These are phyloP conservation scores for Scleroderma citrinum DNA, from an alignment of 768 basidiomycete genomes.

Conservation along the genomic window DNA sequence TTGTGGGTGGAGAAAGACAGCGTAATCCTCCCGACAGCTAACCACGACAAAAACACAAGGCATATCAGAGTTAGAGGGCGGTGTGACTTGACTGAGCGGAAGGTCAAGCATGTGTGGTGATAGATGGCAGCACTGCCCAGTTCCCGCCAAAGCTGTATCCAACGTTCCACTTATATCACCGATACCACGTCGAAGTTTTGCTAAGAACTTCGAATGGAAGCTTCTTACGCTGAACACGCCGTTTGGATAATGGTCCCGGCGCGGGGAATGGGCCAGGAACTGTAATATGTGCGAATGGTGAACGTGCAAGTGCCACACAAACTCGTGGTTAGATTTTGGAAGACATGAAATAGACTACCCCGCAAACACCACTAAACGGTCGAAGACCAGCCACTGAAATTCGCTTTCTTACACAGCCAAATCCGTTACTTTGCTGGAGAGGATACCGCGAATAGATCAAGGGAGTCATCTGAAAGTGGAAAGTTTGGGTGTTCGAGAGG, in stretches of 20 bases:
- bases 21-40: neutral
- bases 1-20: neutral
- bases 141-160: too few relatives aligned
- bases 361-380: neutral
- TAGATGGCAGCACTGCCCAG: too few relatives aligned
- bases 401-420: neutral
- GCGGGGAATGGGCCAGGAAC: too few relatives aligned
- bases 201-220: too few relatives aligned
- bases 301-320: neutral
- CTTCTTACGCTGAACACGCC: too few relatives aligned
- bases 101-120: too few relatives aligned
- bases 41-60: neutral
- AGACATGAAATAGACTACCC: neutral
- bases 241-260: too few relatives aligned
- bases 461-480: constrained; percentile 41
- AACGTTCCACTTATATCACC: too few relatives aligned
- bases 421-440: constrained; percentile 14
- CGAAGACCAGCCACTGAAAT: too few relatives aligned
- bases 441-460: constrained; percentile 41
- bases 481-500: neutral
- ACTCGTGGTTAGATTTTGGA: neutral
- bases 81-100: too few relatives aligned
- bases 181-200: too few relatives aligned
- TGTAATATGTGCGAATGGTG: neutral
- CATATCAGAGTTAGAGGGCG: too few relatives aligned